Conservation (phyloP, 164 flowering plant genomes). For the Aristolochia fimbriata region DNA sequence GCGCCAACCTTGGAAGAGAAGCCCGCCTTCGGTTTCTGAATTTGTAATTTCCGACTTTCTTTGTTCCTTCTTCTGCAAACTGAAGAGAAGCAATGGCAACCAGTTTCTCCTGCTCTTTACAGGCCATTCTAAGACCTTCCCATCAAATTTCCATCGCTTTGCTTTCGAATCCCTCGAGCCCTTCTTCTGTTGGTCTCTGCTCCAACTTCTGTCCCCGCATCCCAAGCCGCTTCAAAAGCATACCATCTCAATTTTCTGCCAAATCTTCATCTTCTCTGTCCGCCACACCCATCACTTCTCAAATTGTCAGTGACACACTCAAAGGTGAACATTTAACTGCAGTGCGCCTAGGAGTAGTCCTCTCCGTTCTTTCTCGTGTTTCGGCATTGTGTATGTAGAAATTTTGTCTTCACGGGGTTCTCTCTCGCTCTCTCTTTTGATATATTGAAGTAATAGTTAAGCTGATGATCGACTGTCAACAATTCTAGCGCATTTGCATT, state of each 20-base stretch:
- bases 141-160: background rate
- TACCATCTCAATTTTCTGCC: background rate
- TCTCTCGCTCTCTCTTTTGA: too few relatives aligned
- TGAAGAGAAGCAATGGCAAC: conserved; percentile 3
- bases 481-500: background rate
- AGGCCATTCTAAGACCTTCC: background rate
- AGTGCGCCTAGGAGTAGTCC: background rate
- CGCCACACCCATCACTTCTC: conserved; percentile 1
- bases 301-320: background rate
- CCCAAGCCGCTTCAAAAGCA: background rate
- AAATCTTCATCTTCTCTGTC: background rate
- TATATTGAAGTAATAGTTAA: too few relatives aligned
- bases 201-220: conserved; percentile 1
- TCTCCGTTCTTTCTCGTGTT: background rate
- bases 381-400: too few relatives aligned
- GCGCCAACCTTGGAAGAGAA: too few relatives aligned
- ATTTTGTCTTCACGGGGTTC: too few relatives aligned
- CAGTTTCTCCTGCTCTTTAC: conserved; percentile 1
- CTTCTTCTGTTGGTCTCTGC: background rate
- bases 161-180: background rate
- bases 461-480: too few relatives aligned
- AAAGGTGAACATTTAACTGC: background rate
- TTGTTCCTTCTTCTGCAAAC: too few relatives aligned
- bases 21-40: too few relatives aligned
- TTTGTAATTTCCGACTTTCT: too few relatives aligned